Percentiles rank a stretch among this genome's conserved stretches.
phyloP scores from a whole-genome alignment of 495 filamentous ascomycete species.

The Platismatia glauca region DNA sequence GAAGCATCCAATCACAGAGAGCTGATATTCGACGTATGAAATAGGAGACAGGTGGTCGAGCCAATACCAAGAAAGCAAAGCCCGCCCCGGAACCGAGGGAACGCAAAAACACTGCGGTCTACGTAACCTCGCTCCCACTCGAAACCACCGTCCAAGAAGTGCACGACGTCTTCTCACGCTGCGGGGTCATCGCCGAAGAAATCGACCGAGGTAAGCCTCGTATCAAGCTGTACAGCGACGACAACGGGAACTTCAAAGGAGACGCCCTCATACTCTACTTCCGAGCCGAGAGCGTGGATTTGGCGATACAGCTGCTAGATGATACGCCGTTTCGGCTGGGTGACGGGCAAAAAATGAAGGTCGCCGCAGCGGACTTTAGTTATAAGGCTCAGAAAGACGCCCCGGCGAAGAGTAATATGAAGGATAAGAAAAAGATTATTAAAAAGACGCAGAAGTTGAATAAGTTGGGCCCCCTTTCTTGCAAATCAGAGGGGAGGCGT shows the following conservation, averaged over 20 bases:
- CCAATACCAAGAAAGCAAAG: constrained; percentile 46
- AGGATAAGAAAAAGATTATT: constrained; percentile 78
- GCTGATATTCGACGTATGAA: neutral
- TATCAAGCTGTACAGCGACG: constrained; percentile 87
- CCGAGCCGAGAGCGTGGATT: constrained; percentile 77
- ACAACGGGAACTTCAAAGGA: constrained; percentile 78
- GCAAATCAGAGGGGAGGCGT: neutral
- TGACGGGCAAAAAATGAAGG: constrained; percentile 51
- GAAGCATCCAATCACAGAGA: neutral
- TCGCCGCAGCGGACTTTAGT: constrained; percentile 75
- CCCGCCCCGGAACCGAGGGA: constrained; percentile 47
- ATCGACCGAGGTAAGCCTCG: constrained; percentile 76
- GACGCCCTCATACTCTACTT: constrained; percentile 92
- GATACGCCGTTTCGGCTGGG: constrained; percentile 60
- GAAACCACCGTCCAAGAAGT: constrained; percentile 76
- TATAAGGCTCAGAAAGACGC: constrained; percentile 68
- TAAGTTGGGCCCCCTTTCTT: constrained; percentile 35
- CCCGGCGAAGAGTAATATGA: constrained; percentile 47
- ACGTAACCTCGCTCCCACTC: constrained; percentile 72
- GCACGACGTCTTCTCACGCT: constrained; percentile 70
- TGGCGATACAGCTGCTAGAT: constrained; percentile 87
- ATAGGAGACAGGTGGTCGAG: constrained; percentile 24
- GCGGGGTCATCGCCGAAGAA: constrained; percentile 88
- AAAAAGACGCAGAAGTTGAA: constrained; percentile 79
- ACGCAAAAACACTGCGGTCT: constrained; percentile 82